These are phyloP conservation scores for Lasiodiplodia theobromae DNA, from an alignment of 2,329 filamentous ascomycete genomes.

Conservation along the genomic window DNA sequence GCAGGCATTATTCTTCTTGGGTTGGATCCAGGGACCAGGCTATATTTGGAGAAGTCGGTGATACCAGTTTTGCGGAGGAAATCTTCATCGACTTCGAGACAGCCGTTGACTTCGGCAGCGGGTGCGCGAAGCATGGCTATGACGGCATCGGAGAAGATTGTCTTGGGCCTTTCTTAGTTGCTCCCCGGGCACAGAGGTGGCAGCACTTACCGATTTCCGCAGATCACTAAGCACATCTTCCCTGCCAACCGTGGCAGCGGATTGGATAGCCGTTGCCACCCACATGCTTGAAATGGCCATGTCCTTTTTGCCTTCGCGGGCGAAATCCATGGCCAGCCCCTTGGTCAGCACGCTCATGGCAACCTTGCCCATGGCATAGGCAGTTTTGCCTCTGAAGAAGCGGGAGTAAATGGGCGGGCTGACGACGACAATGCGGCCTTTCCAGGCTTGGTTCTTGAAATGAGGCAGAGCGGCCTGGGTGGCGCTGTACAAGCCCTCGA, in stretches of 20 bases:
- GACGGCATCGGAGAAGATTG: constrained; percentile 82
- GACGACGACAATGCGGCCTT: constrained; percentile 76
- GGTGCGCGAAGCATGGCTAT: constrained; percentile 72
- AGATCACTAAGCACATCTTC: constrained; percentile 62
- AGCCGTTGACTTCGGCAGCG: constrained; percentile 69
- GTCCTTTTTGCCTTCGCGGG: constrained; percentile 66
- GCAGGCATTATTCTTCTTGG: constrained; percentile 82
- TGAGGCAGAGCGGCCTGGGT: constrained; percentile 74
- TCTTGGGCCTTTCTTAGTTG: constrained; percentile 41
- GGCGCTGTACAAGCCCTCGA: constrained; percentile 75
- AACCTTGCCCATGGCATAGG: constrained; percentile 79
- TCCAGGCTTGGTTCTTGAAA: constrained; percentile 62
- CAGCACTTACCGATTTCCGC: constrained; percentile 61
- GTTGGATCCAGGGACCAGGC: constrained; percentile 66
- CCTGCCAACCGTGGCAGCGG: constrained; percentile 70
- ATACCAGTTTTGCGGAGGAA: constrained; percentile 73
- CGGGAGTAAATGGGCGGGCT: constrained; percentile 85
- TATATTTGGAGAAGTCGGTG: constrained; percentile 76
- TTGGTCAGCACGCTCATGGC: constrained; percentile 84
- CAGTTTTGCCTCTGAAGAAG: constrained; percentile 86
- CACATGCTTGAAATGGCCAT: constrained; percentile 86
- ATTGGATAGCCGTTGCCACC: constrained; percentile 81
- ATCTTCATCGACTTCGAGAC: constrained; percentile 79
- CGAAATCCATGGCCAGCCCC: constrained; percentile 82
- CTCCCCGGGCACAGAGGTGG: constrained; percentile 27